phyloP scores from a whole-genome alignment of 768 basidiomycete species.

The Rickenella mellea region DNA sequence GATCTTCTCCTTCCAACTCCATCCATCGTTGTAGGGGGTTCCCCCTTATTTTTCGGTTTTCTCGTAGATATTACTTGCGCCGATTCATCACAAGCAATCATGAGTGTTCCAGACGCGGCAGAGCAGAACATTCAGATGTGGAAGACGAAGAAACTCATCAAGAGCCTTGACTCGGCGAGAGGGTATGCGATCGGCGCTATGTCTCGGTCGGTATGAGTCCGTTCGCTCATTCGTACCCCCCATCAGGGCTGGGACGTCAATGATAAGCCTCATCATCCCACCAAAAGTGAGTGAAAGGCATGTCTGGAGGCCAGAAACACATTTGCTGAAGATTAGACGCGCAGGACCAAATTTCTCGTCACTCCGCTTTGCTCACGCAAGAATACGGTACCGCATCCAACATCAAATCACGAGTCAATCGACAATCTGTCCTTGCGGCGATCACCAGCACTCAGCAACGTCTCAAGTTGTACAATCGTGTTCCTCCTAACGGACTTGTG shows the following conservation, averaged over 20 bases:
- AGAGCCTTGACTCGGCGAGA: conserved; percentile 90
- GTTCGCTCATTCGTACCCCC: not conserved
- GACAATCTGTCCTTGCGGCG: conserved; percentile 93
- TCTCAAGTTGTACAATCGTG: conserved; percentile 92
- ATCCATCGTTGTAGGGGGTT: not conserved
- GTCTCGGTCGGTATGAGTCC: not conserved
- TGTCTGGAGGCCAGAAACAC: not conserved
- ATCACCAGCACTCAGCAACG: conserved; percentile 98
- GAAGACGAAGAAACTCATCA: conserved; percentile 99
- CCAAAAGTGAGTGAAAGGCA: conserved; percentile 62
- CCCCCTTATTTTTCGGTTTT: too few relatives aligned
- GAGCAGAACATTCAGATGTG: conserved; percentile 97
- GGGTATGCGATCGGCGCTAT: conserved; percentile 38
- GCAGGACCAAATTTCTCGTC: conserved; percentile 89
- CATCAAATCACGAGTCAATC: conserved; percentile 98
- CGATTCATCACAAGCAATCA: too few relatives aligned
- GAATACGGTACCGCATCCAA: conserved; percentile 99
- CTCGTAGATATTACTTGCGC: too few relatives aligned
- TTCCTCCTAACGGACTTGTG: conserved; percentile 93
- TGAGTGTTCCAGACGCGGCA: conserved; percentile 75
- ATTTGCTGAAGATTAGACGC: conserved; percentile 1
- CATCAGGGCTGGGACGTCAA: conserved; percentile 85
- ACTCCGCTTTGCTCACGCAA: conserved; percentile 92
- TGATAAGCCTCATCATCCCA: conserved; percentile 97
- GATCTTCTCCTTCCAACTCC: conserved; percentile 1